Base-by-base conservation (phyloP, 108 stramenopile genomes). In the Cyclotella atomus region DNA sequence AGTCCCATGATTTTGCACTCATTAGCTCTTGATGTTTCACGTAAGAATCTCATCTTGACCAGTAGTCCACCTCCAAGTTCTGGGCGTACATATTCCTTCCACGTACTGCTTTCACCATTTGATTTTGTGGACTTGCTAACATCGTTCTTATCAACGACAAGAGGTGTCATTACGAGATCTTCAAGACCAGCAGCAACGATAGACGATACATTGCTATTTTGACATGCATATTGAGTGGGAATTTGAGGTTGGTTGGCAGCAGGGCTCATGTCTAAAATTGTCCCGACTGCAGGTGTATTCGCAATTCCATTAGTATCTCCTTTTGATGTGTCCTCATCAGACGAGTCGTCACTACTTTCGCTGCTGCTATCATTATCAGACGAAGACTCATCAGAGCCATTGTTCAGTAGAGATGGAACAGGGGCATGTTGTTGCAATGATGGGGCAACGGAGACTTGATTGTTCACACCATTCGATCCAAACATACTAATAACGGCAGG, bases 121-220 rank as follows among this genome's bases (percentile, higher is more conserved):
- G 45, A 49, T 23, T 56, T 71, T 28, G 71, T 62, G 2, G 71
- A 34, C 23, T 62, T 34, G 32, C 28, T 59, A 27, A 45, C 35
- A 43, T 76, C 68, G 25, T 71, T 28, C 29, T 73, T 79, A 50
- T 87, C 76, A 6, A 85, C 68, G 21, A 83, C 87, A 53, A 91
- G 71, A n/a, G 92, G 92, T 8, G 84, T 78, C 89, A 94, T 88
- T 1, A 91, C 87, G 6, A 94, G 83, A n/a, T 87, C 93, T 67
- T 87, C 84, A 29, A 94, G 67, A 43, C 88, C 90, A 47, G 85
- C 76, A 5, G 73, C 76, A 59, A 75, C 56, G 46, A 70, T 38
- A 21, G 83, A 46, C 19, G 64, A 35, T 27, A 47, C 49, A 20
- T 38, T 36, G 30, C 63, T 71, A 17, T 41, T 32, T 50, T 71